Conservation (phyloP, 371 early-diverging fungal genomes). For the Vairimorpha apis region DNA sequence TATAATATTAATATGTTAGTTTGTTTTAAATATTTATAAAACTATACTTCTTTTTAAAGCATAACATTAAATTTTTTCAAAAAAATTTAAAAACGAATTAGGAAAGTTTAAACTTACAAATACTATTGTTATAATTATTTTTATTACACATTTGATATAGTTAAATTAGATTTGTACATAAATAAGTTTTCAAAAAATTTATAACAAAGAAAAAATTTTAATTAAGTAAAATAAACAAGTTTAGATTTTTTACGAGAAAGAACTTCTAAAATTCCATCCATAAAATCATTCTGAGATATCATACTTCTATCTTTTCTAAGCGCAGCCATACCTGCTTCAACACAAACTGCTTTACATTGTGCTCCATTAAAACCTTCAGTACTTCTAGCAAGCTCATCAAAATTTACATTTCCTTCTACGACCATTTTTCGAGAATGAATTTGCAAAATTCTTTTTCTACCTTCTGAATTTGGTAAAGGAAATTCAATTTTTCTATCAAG, state of each 20-base stretch:
- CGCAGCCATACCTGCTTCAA: constrained; percentile 98
- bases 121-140: too few relatives aligned
- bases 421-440: constrained; percentile 99
- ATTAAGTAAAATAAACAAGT: constrained; percentile 64
- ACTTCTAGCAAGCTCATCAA: constrained; percentile 88
- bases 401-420: constrained; percentile 85
- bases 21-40: too few relatives aligned
- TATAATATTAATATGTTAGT: too few relatives aligned
- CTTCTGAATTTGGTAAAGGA: constrained; percentile 93
- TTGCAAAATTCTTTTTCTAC: constrained; percentile 90
- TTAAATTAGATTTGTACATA: too few relatives aligned
- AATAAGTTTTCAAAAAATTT: too few relatives aligned
- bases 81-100: too few relatives aligned
- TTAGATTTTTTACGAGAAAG: constrained; percentile 95
- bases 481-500: constrained; percentile 99
- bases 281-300: constrained; percentile 93
- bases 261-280: constrained; percentile 98
- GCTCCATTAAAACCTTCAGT: constrained; percentile 99
- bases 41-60: too few relatives aligned
- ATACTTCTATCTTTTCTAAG: constrained; percentile 77
- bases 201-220: too few relatives aligned
- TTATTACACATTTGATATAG: too few relatives aligned
- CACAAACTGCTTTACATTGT: constrained; percentile 97
- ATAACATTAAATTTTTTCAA: too few relatives aligned
- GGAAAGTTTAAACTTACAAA: too few relatives aligned